Conservation (phyloP, 176 grass and related monocot species). For the Poa annua region DNA sequence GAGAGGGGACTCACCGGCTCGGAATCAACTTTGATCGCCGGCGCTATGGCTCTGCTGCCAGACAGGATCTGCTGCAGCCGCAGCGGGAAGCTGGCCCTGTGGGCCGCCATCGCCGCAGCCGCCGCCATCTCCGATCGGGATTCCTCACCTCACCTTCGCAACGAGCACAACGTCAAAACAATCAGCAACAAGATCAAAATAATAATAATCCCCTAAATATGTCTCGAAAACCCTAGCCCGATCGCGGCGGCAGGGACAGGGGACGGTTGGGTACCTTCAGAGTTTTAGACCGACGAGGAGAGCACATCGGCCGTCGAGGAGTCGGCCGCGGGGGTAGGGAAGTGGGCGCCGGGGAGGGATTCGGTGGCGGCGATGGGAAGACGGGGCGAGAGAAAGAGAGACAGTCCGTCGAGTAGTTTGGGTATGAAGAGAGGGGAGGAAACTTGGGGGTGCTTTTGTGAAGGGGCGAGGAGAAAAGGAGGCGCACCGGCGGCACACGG, state of each 20-base stretch:
- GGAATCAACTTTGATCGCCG: slow-evolving; percentile 84
- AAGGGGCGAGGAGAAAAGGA: slow-evolving; percentile 9
- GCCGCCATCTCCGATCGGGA: slow-evolving; percentile 47
- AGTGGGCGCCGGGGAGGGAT: neutral
- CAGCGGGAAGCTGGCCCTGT: slow-evolving; percentile 83
- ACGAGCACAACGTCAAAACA: slow-evolving; percentile 28
- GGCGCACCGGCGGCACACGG: slow-evolving; percentile 32
- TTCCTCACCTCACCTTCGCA: slow-evolving; percentile 58
- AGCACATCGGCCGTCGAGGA: slow-evolving; percentile 52
- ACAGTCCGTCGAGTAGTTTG: slow-evolving; percentile 31
- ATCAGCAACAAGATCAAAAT: slow-evolving; percentile 16
- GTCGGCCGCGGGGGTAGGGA: neutral
- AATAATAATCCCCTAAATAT: slow-evolving; percentile 14
- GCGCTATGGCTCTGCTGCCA: slow-evolving; percentile 66
- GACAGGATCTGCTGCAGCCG: slow-evolving; percentile 95
- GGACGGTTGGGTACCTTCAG: slow-evolving; percentile 44
- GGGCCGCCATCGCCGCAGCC: slow-evolving; percentile 73
- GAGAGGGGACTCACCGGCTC: slow-evolving; percentile 65
- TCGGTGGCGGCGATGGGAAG: slow-evolving; percentile 32
- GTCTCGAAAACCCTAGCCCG: slow-evolving; percentile 56
- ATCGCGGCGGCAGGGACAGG: slow-evolving; percentile 39
- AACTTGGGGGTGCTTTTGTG: slow-evolving; percentile 43
- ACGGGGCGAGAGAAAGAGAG: neutral
- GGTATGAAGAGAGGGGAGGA: slow-evolving; percentile 22
- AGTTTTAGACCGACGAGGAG: slow-evolving; percentile 45